Evolutionary conservation across 768 basidiomycete genomes (phyloP).

Genomic region (Panaeolus papilionaceus): DNA sequence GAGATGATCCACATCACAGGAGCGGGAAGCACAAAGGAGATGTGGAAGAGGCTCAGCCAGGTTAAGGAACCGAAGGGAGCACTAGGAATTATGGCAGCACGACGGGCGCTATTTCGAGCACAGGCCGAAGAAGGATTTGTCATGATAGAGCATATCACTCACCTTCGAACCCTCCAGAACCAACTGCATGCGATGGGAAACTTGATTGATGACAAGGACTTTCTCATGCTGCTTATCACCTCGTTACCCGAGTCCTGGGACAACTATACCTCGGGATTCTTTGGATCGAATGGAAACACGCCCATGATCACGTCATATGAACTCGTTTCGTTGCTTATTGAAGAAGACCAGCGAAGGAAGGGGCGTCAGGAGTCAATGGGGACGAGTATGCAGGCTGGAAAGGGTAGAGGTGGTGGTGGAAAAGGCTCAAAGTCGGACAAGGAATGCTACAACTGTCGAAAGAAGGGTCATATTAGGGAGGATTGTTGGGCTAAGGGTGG

Average conservation of each 20-base stretch:
- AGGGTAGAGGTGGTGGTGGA: neutral
- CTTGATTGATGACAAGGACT: conserved; percentile 29
- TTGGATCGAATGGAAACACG: conserved; percentile 22
- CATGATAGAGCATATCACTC: conserved; percentile 28
- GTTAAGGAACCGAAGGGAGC: conserved; percentile 28
- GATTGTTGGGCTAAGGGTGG: conserved; percentile 36
- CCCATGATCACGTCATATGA: conserved; percentile 22
- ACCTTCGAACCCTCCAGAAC: conserved; percentile 27
- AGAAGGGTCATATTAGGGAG: conserved; percentile 34
- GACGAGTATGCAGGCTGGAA: no score
- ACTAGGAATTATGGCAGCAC: conserved; percentile 28
- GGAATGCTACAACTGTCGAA: conserved; percentile 38
- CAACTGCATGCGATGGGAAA: conserved; percentile 28
- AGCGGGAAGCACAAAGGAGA: conserved; percentile 24
- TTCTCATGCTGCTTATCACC: conserved; percentile 31
- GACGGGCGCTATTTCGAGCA: conserved; percentile 25
- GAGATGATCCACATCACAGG: conserved; percentile 31
- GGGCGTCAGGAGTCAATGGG: neutral
- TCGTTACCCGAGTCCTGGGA: conserved; percentile 33
- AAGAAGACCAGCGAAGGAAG: conserved; percentile 5
- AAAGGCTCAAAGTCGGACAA: neutral
- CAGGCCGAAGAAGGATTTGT: conserved; percentile 28
- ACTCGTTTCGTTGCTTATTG: conserved; percentile 22
- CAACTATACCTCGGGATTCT: conserved; percentile 27
- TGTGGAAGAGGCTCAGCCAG: conserved; percentile 29